Evolutionary conservation across 2,329 filamentous ascomycete species (phyloP).

Genomic region (Colletotrichum sp.): DNA sequence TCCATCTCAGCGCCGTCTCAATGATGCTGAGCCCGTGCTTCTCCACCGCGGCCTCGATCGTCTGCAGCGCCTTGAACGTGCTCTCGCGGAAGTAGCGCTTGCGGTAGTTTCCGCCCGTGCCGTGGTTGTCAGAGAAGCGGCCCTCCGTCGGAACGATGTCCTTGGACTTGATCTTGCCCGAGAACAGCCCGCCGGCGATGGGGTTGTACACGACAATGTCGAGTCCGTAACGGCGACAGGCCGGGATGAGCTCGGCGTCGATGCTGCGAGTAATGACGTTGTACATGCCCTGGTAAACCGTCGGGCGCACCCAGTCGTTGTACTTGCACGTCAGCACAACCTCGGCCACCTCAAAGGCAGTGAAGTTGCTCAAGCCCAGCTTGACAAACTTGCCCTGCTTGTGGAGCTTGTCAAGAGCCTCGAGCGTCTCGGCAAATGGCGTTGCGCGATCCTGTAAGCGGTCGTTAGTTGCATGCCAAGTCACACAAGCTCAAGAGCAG

Average conservation of each 20-base stretch:
- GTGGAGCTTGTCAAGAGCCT: conserved; percentile 80
- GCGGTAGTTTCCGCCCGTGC: conserved; percentile 63
- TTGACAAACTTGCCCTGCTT: conserved; percentile 85
- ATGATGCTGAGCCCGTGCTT: conserved; percentile 73
- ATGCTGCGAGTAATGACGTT: conserved; percentile 80
- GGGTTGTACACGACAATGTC: conserved; percentile 86
- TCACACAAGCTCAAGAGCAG: background rate
- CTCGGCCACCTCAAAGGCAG: conserved; percentile 87
- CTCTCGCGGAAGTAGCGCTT: conserved; percentile 74
- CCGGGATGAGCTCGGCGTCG: conserved; percentile 75
- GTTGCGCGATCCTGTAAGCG: conserved; percentile 57
- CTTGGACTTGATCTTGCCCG: conserved; percentile 75
- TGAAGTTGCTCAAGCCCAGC: conserved; percentile 83
- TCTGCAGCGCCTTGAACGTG: conserved; percentile 65
- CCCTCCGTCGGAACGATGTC: conserved; percentile 69
- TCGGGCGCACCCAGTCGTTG: conserved; percentile 82
- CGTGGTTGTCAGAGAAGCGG: conserved; percentile 66
- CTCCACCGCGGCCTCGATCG: conserved; percentile 71
- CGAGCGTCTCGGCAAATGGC: conserved; percentile 81
- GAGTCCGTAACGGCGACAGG: conserved; percentile 77
- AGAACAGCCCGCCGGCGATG: conserved; percentile 80
- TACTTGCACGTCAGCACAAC: conserved; percentile 80
- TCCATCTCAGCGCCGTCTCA: conserved; percentile 78
- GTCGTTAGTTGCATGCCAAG: background rate
- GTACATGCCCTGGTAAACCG: conserved; percentile 89